Evolutionary conservation across 176 grass and related monocot species (phyloP), one percentile per base, ranked within the genome.

Genomic region (Puya raimondii): DNA sequence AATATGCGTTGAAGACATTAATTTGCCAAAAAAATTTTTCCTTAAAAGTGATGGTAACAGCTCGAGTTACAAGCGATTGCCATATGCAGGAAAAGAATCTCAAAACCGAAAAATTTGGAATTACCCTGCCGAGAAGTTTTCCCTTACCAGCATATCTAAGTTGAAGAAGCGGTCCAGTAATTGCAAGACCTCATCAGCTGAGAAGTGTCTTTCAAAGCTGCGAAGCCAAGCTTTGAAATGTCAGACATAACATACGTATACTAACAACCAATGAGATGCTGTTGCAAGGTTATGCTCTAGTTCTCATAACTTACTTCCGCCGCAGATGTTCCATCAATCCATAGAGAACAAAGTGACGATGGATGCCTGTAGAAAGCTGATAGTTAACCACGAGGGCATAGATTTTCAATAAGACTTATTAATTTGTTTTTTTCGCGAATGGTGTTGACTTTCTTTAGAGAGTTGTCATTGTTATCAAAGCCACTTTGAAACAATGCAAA

Each of bases 331-430:
- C 94, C 78, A 88, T 93, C 4, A 99, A 70, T 47, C 94, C 94
- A 66, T 88, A 99, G 13, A 99, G 82, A 81, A 93, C 78, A 80
- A 99, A 99, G 68, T 93, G 86, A 22, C 94, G 86, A 77, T 99
- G 94, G 63, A 93, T 80, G 15, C 94, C 89, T 99, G 47, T 74
- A 80, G 20, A 64, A 10, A 57, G 7, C 2, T 23, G 42, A 4
- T 4, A 17, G 50, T 64, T 65, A 21, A 74, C 49, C n/a, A 9
- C 10, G n/a, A 61, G 56, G 33, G 33, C 21, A 18, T 18, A 61
- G 8, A 61, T 61, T 18, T 61, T 61, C 10, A 56, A 56, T 16
- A 54, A 54, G 52, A 16, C 16, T 4, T 1, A 54, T 54, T 54
- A 54, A 13, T 16, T 3, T 10, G 51, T 53, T 5, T 59, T 18